Percentiles rank a stretch among this genome's conserved stretches.
These are phyloP conservation scores for Barbarea vulgaris DNA, from an alignment of 345 rosid species.

Conservation along the genomic window DNA sequence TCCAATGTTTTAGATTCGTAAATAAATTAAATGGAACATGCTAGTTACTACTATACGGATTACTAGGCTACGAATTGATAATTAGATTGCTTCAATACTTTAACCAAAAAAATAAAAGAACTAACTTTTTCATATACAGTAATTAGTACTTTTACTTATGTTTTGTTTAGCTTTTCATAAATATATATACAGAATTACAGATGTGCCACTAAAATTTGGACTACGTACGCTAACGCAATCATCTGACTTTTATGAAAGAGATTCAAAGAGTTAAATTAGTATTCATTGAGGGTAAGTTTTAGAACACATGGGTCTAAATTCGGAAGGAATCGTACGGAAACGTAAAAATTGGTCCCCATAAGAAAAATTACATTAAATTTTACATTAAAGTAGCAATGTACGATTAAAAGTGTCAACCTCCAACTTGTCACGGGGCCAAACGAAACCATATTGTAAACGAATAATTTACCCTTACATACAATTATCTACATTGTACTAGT, in stretches of 20 bases:
- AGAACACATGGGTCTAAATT: slow-evolving; percentile 16
- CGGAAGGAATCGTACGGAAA: slow-evolving; percentile 19
- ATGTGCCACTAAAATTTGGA: neutral
- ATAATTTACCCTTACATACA: neutral
- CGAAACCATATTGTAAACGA: neutral
- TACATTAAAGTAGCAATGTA: slow-evolving; percentile 14
- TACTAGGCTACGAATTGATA: neutral
- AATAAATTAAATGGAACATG: neutral
- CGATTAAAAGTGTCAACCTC: slow-evolving; percentile 18
- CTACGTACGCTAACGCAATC: neutral
- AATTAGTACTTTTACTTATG: neutral
- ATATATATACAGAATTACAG: neutral
- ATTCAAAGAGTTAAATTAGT: slow-evolving; percentile 9
- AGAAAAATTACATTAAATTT: neutral
- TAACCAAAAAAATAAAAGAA: too few relatives aligned
- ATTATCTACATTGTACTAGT: neutral
- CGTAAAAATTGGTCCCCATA: slow-evolving; percentile 26
- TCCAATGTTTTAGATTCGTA: neutral
- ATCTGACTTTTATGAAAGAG: slow-evolving; percentile 1
- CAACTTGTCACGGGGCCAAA: slow-evolving; percentile 26
- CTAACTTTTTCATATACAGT: neutral
- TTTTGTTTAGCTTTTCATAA: neutral
- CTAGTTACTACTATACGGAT: neutral
- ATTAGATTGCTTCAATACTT: neutral
- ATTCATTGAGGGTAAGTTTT: slow-evolving; percentile 5